Conservation (phyloP, 495 filamentous ascomycete genomes). For the Penicillium ucsense region DNA sequence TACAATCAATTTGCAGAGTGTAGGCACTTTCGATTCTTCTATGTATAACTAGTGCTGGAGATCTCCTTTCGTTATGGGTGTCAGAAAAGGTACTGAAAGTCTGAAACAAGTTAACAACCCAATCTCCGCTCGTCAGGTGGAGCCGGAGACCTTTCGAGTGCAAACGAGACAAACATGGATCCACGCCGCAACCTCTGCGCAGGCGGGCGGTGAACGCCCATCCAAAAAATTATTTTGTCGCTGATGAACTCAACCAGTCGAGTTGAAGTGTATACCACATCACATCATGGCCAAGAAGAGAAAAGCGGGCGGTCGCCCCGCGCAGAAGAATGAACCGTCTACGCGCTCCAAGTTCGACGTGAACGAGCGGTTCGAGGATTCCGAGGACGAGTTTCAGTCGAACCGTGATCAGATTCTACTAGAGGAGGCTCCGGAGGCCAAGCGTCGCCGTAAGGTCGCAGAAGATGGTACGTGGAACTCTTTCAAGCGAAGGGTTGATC, state of each 20-base stretch:
- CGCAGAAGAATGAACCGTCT: slow-evolving; percentile 38
- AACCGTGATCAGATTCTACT: slow-evolving; percentile 77
- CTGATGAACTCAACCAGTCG: slow-evolving; percentile 6
- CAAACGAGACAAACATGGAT: slow-evolving; percentile 15
- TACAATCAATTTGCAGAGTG: too few relatives aligned
- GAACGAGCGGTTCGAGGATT: slow-evolving; percentile 82
- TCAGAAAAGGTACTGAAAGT: too few relatives aligned
- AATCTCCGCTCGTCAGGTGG: too few relatives aligned
- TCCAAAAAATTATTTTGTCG: slow-evolving; percentile 33
- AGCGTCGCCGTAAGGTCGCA: slow-evolving; percentile 56
- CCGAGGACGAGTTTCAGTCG: slow-evolving; percentile 83
- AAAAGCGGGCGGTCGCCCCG: slow-evolving; percentile 51
- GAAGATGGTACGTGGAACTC: slow-evolving; percentile 45
- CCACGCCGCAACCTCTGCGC: slow-evolving; percentile 1
- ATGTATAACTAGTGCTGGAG: too few relatives aligned
- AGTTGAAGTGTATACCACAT: not conserved
- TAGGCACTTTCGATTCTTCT: too few relatives aligned
- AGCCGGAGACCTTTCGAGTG: not conserved
- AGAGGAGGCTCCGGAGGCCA: slow-evolving; percentile 68
- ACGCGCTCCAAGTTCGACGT: slow-evolving; percentile 36
- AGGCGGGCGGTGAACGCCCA: slow-evolving; percentile 27
- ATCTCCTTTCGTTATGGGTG: too few relatives aligned
- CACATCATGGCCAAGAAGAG: slow-evolving; percentile 69
- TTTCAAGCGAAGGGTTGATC: not conserved
- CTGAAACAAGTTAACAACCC: too few relatives aligned